Base-by-base conservation (phyloP, 345 rosid genomes). In the Viola odorata region DNA sequence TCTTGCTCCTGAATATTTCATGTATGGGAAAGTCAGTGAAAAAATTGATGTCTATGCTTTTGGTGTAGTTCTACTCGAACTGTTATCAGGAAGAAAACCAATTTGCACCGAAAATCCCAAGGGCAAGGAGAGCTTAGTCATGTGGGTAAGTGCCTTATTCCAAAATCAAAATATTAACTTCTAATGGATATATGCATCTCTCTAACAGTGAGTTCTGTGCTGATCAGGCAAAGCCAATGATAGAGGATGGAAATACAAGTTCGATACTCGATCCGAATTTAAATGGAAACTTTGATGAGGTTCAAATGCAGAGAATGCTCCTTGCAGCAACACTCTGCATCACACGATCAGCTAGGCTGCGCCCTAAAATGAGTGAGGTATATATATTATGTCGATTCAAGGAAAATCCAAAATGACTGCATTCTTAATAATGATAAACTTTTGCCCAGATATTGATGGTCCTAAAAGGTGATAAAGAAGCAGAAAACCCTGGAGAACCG, bases 1-100 rank as follows among this genome's bases (percentile, higher is more conserved):
- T 71, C 88, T 94, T 58, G 99, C 99, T 53, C 99, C 98, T 12
- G 99, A 90, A 58, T 94, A 90, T 70, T 94, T 94, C 51, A 90
- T 94, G 99, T 89, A 81, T 11, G 99, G 99, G 16, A 90, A 90
- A 79, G 81, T 90, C 17, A 94, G 99, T 39, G 84, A 90, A 74
- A 89, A 86, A 83, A 75, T 90, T 32, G 99, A 94, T 65, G 90
- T 90, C 61, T 94, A 94, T 45, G 91, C 99, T 66, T 94, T 82
- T 57, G 99, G 99, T 12, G 90, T 90, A 41, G 91, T 94, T 56
- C 73, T 94, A 50, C 91, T 94, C 37, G 99, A 94, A 69, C 63
- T 94, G 66, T 67, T 94, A 32, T 85, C 99, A 13, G 97, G 99
- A 66, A 87, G 85, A 77, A 78, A 76, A 64, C 75, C 97, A 1